Evolutionary conservation across 495 filamentous ascomycete species (phyloP), one percentile per base, ranked within the genome.

Genomic region (Tuber calosporum): DNA sequence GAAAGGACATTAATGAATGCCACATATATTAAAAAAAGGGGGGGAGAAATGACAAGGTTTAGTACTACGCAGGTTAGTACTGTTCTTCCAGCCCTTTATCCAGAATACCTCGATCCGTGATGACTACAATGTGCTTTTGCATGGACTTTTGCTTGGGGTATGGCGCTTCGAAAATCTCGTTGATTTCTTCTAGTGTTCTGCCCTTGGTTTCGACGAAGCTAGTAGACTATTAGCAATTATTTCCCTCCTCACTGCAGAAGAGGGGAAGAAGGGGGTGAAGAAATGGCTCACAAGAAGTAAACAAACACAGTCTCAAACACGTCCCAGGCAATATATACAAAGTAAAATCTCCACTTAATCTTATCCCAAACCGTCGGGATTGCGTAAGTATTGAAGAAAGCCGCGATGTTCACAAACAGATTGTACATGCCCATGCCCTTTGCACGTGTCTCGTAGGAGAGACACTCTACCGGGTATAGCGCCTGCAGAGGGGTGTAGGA

Each of bases 391-490:
- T 88, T 90, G 83, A 89, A 84, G 79, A 90, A 89, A 34, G 85
- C 85, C 17, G 87, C 87, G 66, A 85, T 83, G 78, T 86, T 86
- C 71, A 88, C 84, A 53, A 87, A 83, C 74, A 88, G 84, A 40
- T 87, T 87, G 66, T 85, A 87, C 19, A 82, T 79, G 3, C 83
- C 89, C 85, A 90, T 89, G 0, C 90, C 90, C 82, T 91, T 92
- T 15, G 88, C 90, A 26, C 90, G 86, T 42, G 85, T 87, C 74
- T 89, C 86, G 74, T 86, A 89, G 5, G 85, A 82, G n/a, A 92
- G 82, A 62, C 86, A 87, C 82, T 93, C 90, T 53, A 90, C 87
- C 0, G 89, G 88, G 82, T 92, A 93, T 73, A 92, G 84, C 45
- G 87, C 87, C 79, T 91, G 89, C 36, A 81, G 69, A 2, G 80